Conservation (phyloP, 768 basidiomycete genomes). For the Lyophyllum atratum region DNA sequence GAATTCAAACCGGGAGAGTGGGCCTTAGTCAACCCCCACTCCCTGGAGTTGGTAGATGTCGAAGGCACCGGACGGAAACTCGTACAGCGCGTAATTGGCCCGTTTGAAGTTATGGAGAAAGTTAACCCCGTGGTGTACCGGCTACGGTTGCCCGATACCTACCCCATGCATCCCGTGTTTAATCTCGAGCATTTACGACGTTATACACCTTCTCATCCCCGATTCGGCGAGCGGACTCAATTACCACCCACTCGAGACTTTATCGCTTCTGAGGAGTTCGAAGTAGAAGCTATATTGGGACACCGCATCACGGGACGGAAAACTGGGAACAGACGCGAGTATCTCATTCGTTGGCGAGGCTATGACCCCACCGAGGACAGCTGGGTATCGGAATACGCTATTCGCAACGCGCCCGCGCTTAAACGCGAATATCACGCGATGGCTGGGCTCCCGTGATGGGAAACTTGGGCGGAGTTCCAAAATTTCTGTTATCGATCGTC, state of each 20-base stretch:
- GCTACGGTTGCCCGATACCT: conserved; percentile 22
- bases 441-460: not conserved
- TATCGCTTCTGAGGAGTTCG: not conserved
- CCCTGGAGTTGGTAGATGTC: conserved; percentile 21
- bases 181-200: not conserved
- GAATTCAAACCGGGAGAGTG: not conserved
- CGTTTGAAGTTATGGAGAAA: conserved; percentile 24
- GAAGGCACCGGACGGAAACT: conserved; percentile 26
- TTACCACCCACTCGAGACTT: not conserved
- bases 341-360: not conserved
- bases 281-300: not conserved
- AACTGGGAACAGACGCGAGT: not conserved
- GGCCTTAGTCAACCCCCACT: conserved; percentile 26
- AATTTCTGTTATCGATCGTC: not conserved
- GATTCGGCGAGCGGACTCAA: not conserved
- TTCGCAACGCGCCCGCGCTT: not conserved
- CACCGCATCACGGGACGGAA: not conserved
- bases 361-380: not conserved
- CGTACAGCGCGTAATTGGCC: conserved; percentile 22
- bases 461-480: not conserved
- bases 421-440: not conserved
- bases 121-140: conserved; percentile 25
- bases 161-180: conserved; percentile 27
- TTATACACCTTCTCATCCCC: not conserved
- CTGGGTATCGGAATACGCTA: not conserved